Evolutionary conservation across 768 basidiomycete species (phyloP).

Genomic region (Russula sp.): DNA sequence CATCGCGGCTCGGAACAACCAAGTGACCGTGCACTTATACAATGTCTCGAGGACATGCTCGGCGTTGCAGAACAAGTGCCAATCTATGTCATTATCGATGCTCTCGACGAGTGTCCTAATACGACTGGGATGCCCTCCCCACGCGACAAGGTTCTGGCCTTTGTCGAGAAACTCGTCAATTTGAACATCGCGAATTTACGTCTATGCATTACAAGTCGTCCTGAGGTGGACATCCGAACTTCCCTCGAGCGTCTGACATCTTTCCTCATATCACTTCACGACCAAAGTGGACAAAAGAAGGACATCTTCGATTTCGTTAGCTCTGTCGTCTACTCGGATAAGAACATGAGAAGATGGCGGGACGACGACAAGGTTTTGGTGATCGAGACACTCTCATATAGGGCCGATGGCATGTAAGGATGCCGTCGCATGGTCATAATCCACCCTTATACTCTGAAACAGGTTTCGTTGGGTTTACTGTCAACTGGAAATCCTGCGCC

Average conservation of each 20-base stretch:
- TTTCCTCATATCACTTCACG: neutral
- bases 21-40: neutral
- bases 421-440: neutral
- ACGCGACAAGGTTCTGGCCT: neutral
- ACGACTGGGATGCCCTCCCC: neutral
- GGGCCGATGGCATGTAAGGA: constrained; percentile 4
- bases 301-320: neutral
- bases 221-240: neutral
- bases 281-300: neutral
- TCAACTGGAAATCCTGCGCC: neutral
- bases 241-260: neutral
- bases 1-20: neutral
- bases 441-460: neutral
- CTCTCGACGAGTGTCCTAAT: neutral
- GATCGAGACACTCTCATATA: neutral
- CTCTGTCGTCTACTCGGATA: neutral
- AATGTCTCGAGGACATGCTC: constrained; percentile 3
- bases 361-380: neutral
- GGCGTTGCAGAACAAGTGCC: neutral
- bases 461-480: constrained; percentile 9
- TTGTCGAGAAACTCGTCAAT: neutral
- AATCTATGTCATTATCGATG: neutral
- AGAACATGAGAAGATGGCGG: neutral
- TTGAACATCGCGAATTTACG: neutral
- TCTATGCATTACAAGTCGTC: neutral